phyloP scores from a whole-genome alignment of 2,329 filamentous ascomycete genomes.

The Polytolypa hystricis region DNA sequence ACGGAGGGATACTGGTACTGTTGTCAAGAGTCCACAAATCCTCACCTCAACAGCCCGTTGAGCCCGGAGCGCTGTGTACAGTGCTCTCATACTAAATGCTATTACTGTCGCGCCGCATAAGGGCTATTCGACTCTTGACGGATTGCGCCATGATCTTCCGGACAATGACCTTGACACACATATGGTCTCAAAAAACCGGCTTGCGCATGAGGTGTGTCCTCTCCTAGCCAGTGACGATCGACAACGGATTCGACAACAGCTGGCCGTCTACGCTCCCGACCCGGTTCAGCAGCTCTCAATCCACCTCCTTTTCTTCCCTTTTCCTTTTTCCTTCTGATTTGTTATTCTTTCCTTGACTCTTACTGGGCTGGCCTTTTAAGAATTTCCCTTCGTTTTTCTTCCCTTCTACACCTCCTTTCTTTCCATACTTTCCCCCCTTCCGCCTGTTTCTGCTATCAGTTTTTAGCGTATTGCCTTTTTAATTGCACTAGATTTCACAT shows the following conservation, averaged over 20 bases:
- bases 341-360: neutral
- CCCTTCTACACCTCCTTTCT: neutral
- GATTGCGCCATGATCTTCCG: too few species aligned
- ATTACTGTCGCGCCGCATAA: too few species aligned
- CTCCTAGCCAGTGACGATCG: too few species aligned
- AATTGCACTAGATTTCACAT: too few species aligned
- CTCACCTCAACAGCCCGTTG: constrained; percentile 13
- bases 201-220: too few species aligned
- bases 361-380: too few species aligned
- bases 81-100: constrained; percentile 11
- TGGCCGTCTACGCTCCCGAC: neutral
- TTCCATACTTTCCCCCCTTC: neutral
- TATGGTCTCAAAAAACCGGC: too few species aligned
- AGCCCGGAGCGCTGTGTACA: constrained; percentile 6
- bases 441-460: neutral
- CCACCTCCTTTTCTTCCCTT: neutral
- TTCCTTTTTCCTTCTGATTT: neutral
- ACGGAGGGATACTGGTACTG: constrained; percentile 12
- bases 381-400: neutral
- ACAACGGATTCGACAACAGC: too few species aligned
- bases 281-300: neutral
- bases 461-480: too few species aligned
- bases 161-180: too few species aligned
- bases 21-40: constrained; percentile 4
- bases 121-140: too few species aligned